These are phyloP conservation scores for Phylloboletellus chloephorus DNA, from an alignment of 1,284 basidiomycete genomes.

Conservation along the genomic window DNA sequence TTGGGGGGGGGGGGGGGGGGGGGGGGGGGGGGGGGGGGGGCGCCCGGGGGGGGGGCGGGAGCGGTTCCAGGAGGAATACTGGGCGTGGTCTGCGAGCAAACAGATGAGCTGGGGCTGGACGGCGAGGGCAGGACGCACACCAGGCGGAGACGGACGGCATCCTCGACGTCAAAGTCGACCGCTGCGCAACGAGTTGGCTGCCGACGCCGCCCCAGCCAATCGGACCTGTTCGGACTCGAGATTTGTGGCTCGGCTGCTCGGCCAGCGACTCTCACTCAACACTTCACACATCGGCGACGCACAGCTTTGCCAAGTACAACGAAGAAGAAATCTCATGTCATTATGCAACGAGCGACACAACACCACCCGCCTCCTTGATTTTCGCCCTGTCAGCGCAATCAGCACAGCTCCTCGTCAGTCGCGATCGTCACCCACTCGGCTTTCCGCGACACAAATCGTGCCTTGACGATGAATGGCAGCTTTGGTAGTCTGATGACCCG, in stretches of 20 bases:
- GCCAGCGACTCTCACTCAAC: neutral
- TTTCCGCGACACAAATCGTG: slow-evolving; percentile 83
- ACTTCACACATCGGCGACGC: slow-evolving; percentile 10
- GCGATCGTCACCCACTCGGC: slow-evolving; percentile 69
- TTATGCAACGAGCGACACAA: slow-evolving; percentile 88
- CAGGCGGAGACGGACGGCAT: slow-evolving; percentile 34
- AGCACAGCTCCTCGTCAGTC: slow-evolving; percentile 2
- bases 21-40: no score
- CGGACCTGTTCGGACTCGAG: slow-evolving; percentile 8
- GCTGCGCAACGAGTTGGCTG: no score
- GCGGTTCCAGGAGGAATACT: slow-evolving; percentile 53
- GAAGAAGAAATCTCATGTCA: slow-evolving; percentile 34
- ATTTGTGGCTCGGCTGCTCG: slow-evolving; percentile 9
- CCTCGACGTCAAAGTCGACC: slow-evolving; percentile 7
- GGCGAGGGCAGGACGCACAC: slow-evolving; percentile 25
- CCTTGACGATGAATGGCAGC: slow-evolving; percentile 92
- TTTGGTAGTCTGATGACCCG: slow-evolving; percentile 56
- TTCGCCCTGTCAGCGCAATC: slow-evolving; percentile 48
- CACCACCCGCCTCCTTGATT: slow-evolving; percentile 92
- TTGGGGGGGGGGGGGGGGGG: no score
- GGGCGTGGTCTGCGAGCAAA: slow-evolving; percentile 39
- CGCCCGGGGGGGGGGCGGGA: no score
- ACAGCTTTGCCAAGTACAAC: slow-evolving; percentile 21
- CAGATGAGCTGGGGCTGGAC: neutral
- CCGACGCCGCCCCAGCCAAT: slow-evolving; percentile 13